Evolutionary conservation across 2,329 filamentous ascomycete species (phyloP), one percentile per base, ranked within the genome.

Genomic region (Metarhizium anisopliae): DNA sequence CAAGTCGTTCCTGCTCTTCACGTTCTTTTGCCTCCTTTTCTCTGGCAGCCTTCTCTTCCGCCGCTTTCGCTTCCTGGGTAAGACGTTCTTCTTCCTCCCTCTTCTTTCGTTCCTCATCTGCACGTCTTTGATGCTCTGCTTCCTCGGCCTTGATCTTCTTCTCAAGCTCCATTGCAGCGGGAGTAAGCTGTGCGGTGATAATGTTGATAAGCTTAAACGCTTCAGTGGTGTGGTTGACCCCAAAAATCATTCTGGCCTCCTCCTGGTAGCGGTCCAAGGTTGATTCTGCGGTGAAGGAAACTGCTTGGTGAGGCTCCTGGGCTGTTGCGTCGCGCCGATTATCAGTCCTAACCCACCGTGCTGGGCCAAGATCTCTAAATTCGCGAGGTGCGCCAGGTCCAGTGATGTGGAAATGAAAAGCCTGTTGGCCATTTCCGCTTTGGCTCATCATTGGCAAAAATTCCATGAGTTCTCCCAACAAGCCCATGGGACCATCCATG

Each of bases 211-310:
- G 77, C 58, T 81, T 77, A 2, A 85, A 81, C 66, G 88, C 88
- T 51, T 96, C 91, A 3, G 81, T 67, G 53, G 59, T 56, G 51
- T 86, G 81, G 51, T 74, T 77, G 25, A 77, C 72, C 30, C 89
- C 88, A 69, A 94, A 97, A 0, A 97, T 79, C 69, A 99, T 85
- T 60, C 87, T 85, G 8, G 91, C 86, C 69, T 97, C 95, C 66
- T 96, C 90, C 66, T 89, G 83, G 86, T 95, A 99, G 59, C 94
- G 86, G 54, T 81, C 79, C 55, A 80, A 76, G 1, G 94, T 97
- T 8, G 82, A 78, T 42, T 84, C 82, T 8, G 90, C 78, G 20
- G 79, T 74, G 68, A 97, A 97, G 2, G 84, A 76, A 30, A 92
- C 85, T 13, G 90, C 87, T 62, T 88, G 86, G n/a, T 82, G 77